A percentile compares a stretch with the other conserved stretches of the same genome.
Evolutionary conservation across 768 basidiomycete genomes (phyloP).

Genomic region (Termitomyces sp.): DNA sequence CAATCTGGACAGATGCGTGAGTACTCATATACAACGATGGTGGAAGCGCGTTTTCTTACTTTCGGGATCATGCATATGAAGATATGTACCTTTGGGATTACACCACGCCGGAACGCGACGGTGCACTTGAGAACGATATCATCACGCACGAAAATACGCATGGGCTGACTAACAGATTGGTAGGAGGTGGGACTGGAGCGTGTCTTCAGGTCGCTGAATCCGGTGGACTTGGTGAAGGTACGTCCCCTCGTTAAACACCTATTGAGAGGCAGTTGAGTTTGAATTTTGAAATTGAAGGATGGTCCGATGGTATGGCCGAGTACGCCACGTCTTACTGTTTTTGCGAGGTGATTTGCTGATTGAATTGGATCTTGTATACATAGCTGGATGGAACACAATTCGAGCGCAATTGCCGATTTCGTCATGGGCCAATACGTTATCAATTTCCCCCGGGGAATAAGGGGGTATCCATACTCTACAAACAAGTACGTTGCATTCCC

Average conservation of each 20-base stretch:
- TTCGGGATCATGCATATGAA: too few species aligned
- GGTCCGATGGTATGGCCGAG: slow-evolving; percentile 53
- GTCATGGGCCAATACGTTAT: slow-evolving; percentile 51
- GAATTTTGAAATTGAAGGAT: slow-evolving; percentile 20
- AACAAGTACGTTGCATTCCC: slow-evolving; percentile 31
- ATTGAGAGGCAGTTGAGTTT: too few species aligned
- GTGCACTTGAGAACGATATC: slow-evolving; percentile 62
- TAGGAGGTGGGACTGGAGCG: slow-evolving; percentile 53
- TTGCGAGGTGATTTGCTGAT: too few species aligned
- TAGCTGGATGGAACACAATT: slow-evolving; percentile 44
- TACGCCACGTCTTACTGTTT: too few species aligned
- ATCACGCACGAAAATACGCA: slow-evolving; percentile 51
- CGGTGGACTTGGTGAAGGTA: slow-evolving; percentile 67
- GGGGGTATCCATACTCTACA: slow-evolving; percentile 58
- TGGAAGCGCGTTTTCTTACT: too few species aligned
- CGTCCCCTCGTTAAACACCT: too few species aligned
- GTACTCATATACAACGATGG: not conserved
- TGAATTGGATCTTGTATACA: too few species aligned
- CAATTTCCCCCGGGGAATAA: slow-evolving; percentile 47
- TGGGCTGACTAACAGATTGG: slow-evolving; percentile 49
- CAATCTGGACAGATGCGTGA: slow-evolving; percentile 38
- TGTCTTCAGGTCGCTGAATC: slow-evolving; percentile 64
- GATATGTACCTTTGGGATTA: slow-evolving; percentile 37
- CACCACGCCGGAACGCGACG: slow-evolving; percentile 56
- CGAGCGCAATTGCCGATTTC: slow-evolving; percentile 33